These are phyloP conservation scores for Lasiosphaeria ovina DNA, from an alignment of 495 filamentous ascomycete genomes.

Conservation along the genomic window DNA sequence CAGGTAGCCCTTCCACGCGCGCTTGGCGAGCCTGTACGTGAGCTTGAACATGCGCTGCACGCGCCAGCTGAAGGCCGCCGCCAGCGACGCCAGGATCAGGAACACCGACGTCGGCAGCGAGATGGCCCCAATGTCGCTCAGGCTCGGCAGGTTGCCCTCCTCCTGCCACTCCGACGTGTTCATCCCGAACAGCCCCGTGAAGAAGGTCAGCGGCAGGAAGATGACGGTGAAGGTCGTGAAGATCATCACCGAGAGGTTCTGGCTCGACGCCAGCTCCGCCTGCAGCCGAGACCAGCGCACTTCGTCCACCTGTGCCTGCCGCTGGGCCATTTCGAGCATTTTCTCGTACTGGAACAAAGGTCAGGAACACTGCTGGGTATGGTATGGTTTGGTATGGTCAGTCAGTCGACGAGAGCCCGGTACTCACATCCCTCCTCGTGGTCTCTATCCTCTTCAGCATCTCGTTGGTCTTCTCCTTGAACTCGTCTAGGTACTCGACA, in stretches of 20 bases:
- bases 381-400: too few relatives aligned
- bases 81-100: slow-evolving; percentile 39
- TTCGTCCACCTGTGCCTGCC: slow-evolving; percentile 67
- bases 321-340: slow-evolving; percentile 65
- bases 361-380: neutral
- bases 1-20: slow-evolving; percentile 12
- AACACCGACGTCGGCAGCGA: slow-evolving; percentile 40
- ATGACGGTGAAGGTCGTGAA: slow-evolving; percentile 70
- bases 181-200: slow-evolving; percentile 66
- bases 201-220: slow-evolving; percentile 65
- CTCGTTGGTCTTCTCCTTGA: slow-evolving; percentile 53
- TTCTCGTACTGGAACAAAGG: slow-evolving; percentile 52
- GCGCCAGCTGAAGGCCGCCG: slow-evolving; percentile 43
- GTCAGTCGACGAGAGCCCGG: neutral
- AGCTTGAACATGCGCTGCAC: slow-evolving; percentile 33
- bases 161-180: slow-evolving; percentile 64
- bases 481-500: slow-evolving; percentile 53
- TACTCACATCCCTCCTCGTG: slow-evolving; percentile 44
- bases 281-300: slow-evolving; percentile 62
- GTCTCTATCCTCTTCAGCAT: slow-evolving; percentile 55
- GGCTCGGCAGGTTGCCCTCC: slow-evolving; percentile 30
- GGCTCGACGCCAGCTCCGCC: slow-evolving; percentile 60
- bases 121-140: slow-evolving; percentile 39
- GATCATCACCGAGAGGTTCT: slow-evolving; percentile 65
- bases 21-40: slow-evolving; percentile 20